Evolutionary conservation across 495 filamentous ascomycete species (phyloP).

Genomic region (Niebla homalea): DNA sequence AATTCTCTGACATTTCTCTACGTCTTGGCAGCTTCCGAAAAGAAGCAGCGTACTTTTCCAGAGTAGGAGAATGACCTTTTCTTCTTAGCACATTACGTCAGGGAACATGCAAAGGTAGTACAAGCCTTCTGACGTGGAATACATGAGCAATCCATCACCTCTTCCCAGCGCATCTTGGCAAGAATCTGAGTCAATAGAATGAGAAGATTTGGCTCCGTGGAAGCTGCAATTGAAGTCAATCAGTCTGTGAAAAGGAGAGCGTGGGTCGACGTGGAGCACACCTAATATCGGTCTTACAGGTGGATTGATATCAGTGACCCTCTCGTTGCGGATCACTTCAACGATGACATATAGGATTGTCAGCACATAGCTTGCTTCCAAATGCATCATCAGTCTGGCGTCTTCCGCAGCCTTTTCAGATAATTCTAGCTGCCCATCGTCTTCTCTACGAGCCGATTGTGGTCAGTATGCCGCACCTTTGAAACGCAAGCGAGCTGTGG

Average conservation of each 20-base stretch:
- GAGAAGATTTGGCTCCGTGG: constrained; percentile 54
- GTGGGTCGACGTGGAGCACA: neutral
- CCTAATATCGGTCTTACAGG: constrained; percentile 16
- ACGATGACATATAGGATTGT: constrained; percentile 62
- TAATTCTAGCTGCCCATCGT: constrained; percentile 1
- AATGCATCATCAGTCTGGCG: constrained; percentile 29
- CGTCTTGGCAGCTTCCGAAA: constrained; percentile 61
- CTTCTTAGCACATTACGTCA: constrained; percentile 9
- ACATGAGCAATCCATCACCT: constrained; percentile 36
- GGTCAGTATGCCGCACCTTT: neutral
- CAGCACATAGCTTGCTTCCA: constrained; percentile 36
- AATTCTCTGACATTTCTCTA: constrained; percentile 58
- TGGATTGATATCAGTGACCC: constrained; percentile 15
- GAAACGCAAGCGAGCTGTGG: neutral
- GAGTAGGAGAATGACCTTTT: constrained; percentile 56
- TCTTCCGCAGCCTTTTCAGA: neutral
- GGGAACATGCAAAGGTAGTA: neutral
- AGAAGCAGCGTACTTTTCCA: constrained; percentile 85
- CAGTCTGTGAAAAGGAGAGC: neutral
- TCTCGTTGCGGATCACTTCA: constrained; percentile 47
- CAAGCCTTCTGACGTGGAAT: constrained; percentile 45
- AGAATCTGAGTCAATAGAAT: constrained; percentile 62
- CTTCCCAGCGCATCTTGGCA: constrained; percentile 77
- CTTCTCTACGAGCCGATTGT: constrained; percentile 20
- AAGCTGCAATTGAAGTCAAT: constrained; percentile 21